Percentiles rank a stretch among this genome's conserved stretches.
Evolutionary conservation across 129 eudicot species (phyloP).

Genomic region (Saposhnikovia divaricata): DNA sequence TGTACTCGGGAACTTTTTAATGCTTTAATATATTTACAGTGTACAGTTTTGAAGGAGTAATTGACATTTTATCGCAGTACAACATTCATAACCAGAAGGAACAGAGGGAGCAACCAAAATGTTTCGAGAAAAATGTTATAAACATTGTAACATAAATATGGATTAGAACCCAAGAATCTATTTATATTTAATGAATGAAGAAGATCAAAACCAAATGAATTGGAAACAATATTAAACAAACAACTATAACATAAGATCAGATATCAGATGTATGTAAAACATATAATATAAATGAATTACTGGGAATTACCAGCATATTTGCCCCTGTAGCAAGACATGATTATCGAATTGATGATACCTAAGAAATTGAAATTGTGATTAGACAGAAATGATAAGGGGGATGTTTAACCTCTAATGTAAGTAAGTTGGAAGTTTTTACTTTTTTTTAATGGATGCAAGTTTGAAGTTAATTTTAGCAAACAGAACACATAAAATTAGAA

Average conservation of each 20-base stretch:
- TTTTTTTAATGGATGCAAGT: neutral
- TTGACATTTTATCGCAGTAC: neutral
- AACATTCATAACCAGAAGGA: neutral
- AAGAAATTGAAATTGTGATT: neutral
- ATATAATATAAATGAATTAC: neutral
- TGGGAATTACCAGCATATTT: neutral
- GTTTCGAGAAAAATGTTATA: neutral
- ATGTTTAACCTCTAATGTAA: neutral
- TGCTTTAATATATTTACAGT: too few relatives aligned
- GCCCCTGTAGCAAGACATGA: neutral
- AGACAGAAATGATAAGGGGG: neutral
- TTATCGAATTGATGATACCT: neutral
- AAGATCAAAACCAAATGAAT: neutral
- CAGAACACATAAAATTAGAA: neutral
- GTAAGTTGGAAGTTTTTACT: neutral
- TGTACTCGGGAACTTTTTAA: too few relatives aligned
- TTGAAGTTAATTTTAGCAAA: neutral
- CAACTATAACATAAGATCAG: neutral
- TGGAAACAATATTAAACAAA: neutral
- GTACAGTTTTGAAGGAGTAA: too few relatives aligned
- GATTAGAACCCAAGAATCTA: neutral
- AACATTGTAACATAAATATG: neutral
- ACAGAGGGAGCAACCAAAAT: too few relatives aligned
- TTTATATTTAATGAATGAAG: neutral
- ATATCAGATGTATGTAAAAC: neutral